Evolutionary conservation across 441 rosid species (phyloP).

Genomic region (Manihot esculenta): DNA sequence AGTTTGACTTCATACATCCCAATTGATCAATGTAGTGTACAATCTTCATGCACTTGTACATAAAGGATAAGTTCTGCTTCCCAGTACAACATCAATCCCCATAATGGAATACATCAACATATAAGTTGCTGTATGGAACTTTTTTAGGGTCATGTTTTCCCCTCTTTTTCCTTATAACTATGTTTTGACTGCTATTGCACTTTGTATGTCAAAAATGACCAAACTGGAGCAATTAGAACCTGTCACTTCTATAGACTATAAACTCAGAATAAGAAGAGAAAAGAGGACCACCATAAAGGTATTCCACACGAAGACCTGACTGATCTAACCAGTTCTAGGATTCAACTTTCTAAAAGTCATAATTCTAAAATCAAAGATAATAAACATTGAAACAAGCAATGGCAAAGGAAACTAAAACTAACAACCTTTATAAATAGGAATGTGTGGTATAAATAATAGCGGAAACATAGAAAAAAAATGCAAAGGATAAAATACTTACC

Average conservation of each 20-base stretch:
- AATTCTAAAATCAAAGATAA: neutral
- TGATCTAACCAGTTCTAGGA: neutral
- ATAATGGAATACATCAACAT: neutral
- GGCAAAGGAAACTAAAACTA: neutral
- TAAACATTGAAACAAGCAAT: conserved; percentile 13
- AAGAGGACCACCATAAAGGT: neutral
- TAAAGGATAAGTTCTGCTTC: neutral
- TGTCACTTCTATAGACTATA: neutral
- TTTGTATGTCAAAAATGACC: neutral
- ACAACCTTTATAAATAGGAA: neutral
- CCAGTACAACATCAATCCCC: too few relatives aligned
- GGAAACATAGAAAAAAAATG: conserved; percentile 3
- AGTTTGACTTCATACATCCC: neutral
- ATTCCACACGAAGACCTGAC: conserved; percentile 1
- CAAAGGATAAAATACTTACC: conserved; percentile 47
- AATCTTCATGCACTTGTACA: neutral
- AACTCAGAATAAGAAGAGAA: neutral
- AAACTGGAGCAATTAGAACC: neutral
- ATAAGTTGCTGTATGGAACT: neutral
- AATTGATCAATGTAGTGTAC: neutral
- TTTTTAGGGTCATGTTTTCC: neutral
- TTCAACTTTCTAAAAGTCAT: conserved; percentile 13
- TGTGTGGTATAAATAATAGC: neutral
- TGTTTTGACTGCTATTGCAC: neutral
- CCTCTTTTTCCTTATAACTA: neutral